phyloP scores from a whole-genome alignment of 305 asterid genomes.

The Rubia tinctorum region DNA sequence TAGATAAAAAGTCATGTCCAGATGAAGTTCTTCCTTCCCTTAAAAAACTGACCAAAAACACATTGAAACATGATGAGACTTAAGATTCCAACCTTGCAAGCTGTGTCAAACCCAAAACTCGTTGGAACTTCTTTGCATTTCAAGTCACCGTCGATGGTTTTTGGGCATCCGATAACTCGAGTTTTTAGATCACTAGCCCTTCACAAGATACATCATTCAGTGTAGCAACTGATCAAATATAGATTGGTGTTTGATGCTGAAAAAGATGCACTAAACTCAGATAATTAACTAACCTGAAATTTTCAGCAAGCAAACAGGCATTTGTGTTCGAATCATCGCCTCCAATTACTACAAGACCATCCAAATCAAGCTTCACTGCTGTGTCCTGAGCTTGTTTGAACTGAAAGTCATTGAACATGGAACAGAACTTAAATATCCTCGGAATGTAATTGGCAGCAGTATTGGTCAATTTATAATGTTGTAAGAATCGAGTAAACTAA shows the following conservation, averaged over 20 bases:
- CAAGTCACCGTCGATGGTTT: conserved; percentile 97
- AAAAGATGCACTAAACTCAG: too few relatives aligned
- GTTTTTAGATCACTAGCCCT: conserved; percentile 87
- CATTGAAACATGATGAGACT: background rate
- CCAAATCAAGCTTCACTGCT: conserved; percentile 50
- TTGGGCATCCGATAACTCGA: conserved; percentile 97
- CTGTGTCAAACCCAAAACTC: conserved; percentile 98
- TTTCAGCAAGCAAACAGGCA: conserved; percentile 98
- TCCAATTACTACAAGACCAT: conserved; percentile 62
- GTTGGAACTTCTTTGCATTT: conserved; percentile 92
- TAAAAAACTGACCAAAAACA: background rate
- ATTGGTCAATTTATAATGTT: background rate
- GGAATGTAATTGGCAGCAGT: background rate
- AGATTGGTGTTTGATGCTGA: background rate
- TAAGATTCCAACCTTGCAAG: conserved; percentile 63
- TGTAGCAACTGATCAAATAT: background rate
- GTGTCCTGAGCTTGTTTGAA: conserved; percentile 60
- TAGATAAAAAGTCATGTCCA: background rate
- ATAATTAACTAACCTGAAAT: conserved; percentile 80
- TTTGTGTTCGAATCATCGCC: conserved; percentile 99
- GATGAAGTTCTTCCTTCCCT: background rate
- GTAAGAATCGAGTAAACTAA: conserved; percentile 14
- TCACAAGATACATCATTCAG: background rate
- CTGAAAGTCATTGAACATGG: conserved; percentile 28
- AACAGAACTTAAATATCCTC: background rate